These are phyloP conservation scores for Cyberlindnera suaveolens DNA, from an alignment of 805 yeast species.

Conservation along the genomic window DNA sequence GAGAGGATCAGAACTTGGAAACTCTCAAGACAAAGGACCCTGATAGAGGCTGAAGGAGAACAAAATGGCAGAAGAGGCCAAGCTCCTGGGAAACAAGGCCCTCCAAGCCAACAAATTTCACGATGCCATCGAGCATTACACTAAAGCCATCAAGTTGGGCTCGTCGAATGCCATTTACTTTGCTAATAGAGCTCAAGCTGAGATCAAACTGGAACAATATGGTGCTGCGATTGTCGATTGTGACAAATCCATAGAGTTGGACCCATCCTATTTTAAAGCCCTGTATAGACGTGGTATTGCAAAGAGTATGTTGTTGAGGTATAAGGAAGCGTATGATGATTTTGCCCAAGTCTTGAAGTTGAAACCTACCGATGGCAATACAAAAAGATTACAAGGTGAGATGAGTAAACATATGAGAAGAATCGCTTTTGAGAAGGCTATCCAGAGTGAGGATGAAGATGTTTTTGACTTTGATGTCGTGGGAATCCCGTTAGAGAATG, in stretches of 20 bases:
- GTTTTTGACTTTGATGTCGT: constrained; percentile 16
- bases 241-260: constrained; percentile 58
- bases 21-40: neutral
- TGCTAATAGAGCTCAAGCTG: constrained; percentile 87
- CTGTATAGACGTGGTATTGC: constrained; percentile 87
- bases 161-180: constrained; percentile 53
- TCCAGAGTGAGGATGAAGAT: constrained; percentile 70
- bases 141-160: constrained; percentile 67
- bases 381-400: constrained; percentile 54
- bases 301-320: constrained; percentile 64
- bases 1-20: neutral
- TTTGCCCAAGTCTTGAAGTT: constrained; percentile 54
- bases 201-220: constrained; percentile 78
- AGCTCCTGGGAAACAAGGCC: constrained; percentile 67
- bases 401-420: constrained; percentile 62
- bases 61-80: constrained; percentile 42
- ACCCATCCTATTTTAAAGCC: constrained; percentile 66
- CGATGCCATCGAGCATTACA: constrained; percentile 64
- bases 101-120: constrained; percentile 60
- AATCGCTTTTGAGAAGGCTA: constrained; percentile 81
- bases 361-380: constrained; percentile 65
- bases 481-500: constrained; percentile 36
- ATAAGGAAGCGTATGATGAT: constrained; percentile 67
- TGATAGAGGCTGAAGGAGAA: neutral
- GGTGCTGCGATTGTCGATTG: constrained; percentile 84